Evolutionary conservation across 257 asterid genomes (phyloP).

Genomic region (Nicotiana obtusifolia): DNA sequence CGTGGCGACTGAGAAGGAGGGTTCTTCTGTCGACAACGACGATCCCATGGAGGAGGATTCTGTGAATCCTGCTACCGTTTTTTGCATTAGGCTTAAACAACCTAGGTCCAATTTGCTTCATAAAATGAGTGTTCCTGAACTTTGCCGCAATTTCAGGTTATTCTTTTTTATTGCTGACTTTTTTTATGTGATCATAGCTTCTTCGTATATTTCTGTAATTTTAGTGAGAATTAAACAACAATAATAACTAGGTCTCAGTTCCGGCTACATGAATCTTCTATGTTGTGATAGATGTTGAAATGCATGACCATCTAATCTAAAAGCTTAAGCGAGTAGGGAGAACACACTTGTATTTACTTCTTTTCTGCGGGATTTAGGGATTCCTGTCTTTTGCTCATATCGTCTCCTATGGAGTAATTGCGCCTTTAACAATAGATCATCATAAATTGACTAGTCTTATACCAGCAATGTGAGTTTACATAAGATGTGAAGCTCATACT

Average conservation of each 20-base stretch:
- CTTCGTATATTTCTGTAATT: neutral
- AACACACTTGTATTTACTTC: too few species aligned
- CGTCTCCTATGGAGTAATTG: too few species aligned
- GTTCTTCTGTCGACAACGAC: conserved; percentile 33
- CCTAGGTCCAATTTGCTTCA: conserved; percentile 72
- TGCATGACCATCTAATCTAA: too few species aligned
- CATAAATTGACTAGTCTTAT: neutral
- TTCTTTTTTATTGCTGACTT: neutral
- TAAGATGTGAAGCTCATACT: neutral
- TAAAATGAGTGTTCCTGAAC: conserved; percentile 98
- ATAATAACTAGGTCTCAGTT: neutral
- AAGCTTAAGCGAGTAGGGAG: too few species aligned
- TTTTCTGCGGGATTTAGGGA: too few species aligned
- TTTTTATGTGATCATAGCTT: neutral
- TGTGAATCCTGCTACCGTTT: conserved; percentile 57
- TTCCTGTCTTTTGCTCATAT: too few species aligned
- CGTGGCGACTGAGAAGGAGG: conserved; percentile 31
- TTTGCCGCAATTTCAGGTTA: conserved; percentile 94
- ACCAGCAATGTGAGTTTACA: neutral
- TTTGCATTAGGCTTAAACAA: conserved; percentile 75
- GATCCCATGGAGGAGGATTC: conserved; percentile 65
- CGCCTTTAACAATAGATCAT: too few species aligned
- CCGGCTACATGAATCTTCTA: neutral
- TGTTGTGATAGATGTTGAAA: neutral
- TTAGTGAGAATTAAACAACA: neutral